Conservation (phyloP, 1,284 basidiomycete species). For the Papiliotrema flavescens region DNA sequence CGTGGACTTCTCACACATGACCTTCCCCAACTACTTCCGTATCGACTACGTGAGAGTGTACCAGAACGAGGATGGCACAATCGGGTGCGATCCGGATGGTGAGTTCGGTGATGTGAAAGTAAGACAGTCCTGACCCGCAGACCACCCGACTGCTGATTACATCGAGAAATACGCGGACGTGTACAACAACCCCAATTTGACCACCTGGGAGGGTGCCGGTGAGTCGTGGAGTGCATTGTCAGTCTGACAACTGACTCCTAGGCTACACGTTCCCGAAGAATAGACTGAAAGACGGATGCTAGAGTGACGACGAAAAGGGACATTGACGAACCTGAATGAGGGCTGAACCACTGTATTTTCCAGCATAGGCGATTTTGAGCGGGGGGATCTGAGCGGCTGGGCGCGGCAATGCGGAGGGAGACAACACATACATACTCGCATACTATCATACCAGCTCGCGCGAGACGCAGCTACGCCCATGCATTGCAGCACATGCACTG, state of each 20-base stretch:
- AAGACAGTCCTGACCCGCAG: constrained; percentile 8
- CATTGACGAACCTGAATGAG: no score
- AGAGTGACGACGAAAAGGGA: background rate
- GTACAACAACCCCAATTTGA: constrained; percentile 48
- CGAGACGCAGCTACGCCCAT: no score
- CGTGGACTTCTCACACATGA: constrained; percentile 45
- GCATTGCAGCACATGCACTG: no score
- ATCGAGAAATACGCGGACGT: constrained; percentile 36
- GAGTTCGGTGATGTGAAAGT: constrained; percentile 2
- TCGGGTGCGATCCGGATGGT: constrained; percentile 45
- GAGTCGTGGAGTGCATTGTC: constrained; percentile 2
- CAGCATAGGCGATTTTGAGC: no score
- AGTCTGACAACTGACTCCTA: constrained; percentile 1
- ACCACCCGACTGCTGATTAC: constrained; percentile 46
- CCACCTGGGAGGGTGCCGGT: constrained; percentile 44
- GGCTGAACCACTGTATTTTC: no score
- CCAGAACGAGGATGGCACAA: constrained; percentile 47
- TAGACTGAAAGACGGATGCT: constrained; percentile 35
- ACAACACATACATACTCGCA: no score
- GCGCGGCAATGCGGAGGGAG: no score
- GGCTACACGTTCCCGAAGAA: constrained; percentile 47
- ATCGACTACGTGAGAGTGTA: constrained; percentile 53
- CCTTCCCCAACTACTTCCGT: constrained; percentile 50
- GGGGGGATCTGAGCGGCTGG: no score
- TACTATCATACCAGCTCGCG: no score